Base-by-base conservation (phyloP, 2,329 filamentous ascomycete species). In the Colletotrichum endophyticum region DNA sequence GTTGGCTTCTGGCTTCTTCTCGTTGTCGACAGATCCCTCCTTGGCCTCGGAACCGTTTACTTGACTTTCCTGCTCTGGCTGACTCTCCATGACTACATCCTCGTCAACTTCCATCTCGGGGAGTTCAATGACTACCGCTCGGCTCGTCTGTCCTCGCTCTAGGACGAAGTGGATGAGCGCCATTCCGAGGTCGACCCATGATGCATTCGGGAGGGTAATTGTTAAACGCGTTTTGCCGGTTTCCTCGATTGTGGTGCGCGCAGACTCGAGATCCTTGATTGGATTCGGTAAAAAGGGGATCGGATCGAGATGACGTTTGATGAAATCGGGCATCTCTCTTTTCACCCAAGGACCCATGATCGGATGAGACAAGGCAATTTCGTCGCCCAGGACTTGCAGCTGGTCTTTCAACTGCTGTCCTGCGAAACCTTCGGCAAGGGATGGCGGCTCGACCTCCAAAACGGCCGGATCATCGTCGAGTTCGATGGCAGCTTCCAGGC, bases 391-490 rank as follows among this genome's bases (percentile, higher is more conserved):
- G 4, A 91, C 82, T 27, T 88, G 79, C 7, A 94, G 85, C 59
- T 91, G 87, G 36, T 88, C 84, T 78, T 91, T 92, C 66, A 94
- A 82, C 80, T 93, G 90, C 79, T 92, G 90, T 6, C 92, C 92
- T 0, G 92, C 92, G 76, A 93, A 89, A 0, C 88, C 91, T 79
- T 94, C 92, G 57, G 92, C 91, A 16, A 94, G 84, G 1, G 92
- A 92, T 0, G 91, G 90, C 0, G 92, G 92, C 36, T 92, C 89
- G 15, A 93, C 89, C 77, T 94, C 92, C 32, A 88, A 87, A 3
- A 93, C 85, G 4, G 92, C 88, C 0, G 92, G 92, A 78, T 94
- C 92, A 80, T 94, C 92, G 78, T 94, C 92, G 49, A 93, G 84
- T 82, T 94, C 92, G 36, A 94, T 90, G 8, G 92, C 92, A 36